These are phyloP conservation scores for Yamadazyma siamensis DNA, from an alignment of 1,139 yeast genomes.

Conservation along the genomic window DNA sequence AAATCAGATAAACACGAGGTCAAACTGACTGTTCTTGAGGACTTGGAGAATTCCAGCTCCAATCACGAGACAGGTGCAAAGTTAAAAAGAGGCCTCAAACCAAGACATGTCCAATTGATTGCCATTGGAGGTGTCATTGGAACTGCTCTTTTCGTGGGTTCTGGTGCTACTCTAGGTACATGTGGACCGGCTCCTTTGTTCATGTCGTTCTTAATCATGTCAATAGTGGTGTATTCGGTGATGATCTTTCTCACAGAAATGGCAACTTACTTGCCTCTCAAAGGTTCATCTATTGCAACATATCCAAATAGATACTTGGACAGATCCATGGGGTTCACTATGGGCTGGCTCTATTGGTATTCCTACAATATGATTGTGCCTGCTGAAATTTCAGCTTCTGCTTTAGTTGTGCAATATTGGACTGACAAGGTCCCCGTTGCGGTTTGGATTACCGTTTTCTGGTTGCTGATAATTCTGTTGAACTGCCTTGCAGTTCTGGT, in stretches of 20 bases:
- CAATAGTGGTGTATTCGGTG: slow-evolving; percentile 50
- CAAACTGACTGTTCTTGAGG: too few relatives aligned
- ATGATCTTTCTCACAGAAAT: slow-evolving; percentile 62
- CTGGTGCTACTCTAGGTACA: slow-evolving; percentile 41
- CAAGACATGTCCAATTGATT: slow-evolving; percentile 36
- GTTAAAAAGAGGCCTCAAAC: slow-evolving; percentile 13
- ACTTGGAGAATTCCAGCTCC: background rate
- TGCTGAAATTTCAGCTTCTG: slow-evolving; percentile 52
- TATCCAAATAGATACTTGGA: slow-evolving; percentile 36
- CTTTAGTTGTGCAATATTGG: slow-evolving; percentile 57
- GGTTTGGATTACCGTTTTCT: slow-evolving; percentile 53
- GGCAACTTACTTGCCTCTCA: slow-evolving; percentile 55
- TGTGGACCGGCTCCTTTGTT: slow-evolving; percentile 54
- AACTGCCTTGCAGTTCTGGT: slow-evolving; percentile 46
- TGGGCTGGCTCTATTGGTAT: slow-evolving; percentile 48
- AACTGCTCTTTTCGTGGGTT: slow-evolving; percentile 44
- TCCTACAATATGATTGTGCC: slow-evolving; percentile 49
- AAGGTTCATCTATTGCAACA: slow-evolving; percentile 43
- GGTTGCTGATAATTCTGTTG: slow-evolving; percentile 32
- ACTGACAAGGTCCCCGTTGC: slow-evolving; percentile 45
- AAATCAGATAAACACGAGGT: too few relatives aligned
- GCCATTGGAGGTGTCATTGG: slow-evolving; percentile 43
- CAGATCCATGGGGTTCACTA: slow-evolving; percentile 42
- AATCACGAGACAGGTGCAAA: background rate
- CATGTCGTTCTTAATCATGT: slow-evolving; percentile 46